Conservation (phyloP, 2,329 filamentous ascomycete species). For the Verticillium dahliae region DNA sequence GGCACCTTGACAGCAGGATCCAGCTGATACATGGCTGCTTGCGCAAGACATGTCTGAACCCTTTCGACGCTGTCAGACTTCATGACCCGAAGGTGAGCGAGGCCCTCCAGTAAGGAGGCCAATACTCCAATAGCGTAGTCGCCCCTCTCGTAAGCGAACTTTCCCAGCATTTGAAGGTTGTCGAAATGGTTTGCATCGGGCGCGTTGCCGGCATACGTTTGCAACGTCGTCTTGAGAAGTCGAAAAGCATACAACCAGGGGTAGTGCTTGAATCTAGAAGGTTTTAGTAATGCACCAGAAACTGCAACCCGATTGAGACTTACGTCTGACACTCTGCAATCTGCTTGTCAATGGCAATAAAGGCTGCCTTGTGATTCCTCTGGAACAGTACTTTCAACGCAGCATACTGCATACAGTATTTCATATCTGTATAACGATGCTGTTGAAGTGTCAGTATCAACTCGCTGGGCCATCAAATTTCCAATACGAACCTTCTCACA, state of each 20-base stretch:
- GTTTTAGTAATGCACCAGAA: not conserved
- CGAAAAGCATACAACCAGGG: constrained; percentile 75
- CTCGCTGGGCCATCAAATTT: not conserved
- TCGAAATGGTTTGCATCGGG: constrained; percentile 60
- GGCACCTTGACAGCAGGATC: constrained; percentile 56
- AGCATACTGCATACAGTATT: constrained; percentile 72
- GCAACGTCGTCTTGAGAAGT: constrained; percentile 64
- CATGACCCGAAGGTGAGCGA: constrained; percentile 59
- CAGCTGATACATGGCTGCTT: constrained; percentile 64
- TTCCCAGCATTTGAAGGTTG: constrained; percentile 58
- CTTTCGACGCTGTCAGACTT: constrained; percentile 62
- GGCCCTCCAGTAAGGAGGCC: constrained; percentile 61
- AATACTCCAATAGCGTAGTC: constrained; percentile 61
- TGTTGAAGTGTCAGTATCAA: constrained; percentile 18
- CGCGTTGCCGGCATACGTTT: constrained; percentile 53
- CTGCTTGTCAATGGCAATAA: constrained; percentile 64
- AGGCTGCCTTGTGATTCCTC: constrained; percentile 63
- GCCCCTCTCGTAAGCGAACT: constrained; percentile 50
- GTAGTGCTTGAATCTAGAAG: constrained; percentile 52
- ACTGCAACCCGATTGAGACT: constrained; percentile 14
- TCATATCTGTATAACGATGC: constrained; percentile 58
- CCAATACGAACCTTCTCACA: constrained; percentile 52
- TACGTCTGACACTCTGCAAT: constrained; percentile 63
- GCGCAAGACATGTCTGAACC: constrained; percentile 67
- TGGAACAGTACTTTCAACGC: constrained; percentile 65